Percentiles rank a stretch among this genome's conserved stretches.
These are phyloP conservation scores for Debaryomycetaceae sp. DNA, from an alignment of 1,139 yeast genomes.

Conservation along the genomic window DNA sequence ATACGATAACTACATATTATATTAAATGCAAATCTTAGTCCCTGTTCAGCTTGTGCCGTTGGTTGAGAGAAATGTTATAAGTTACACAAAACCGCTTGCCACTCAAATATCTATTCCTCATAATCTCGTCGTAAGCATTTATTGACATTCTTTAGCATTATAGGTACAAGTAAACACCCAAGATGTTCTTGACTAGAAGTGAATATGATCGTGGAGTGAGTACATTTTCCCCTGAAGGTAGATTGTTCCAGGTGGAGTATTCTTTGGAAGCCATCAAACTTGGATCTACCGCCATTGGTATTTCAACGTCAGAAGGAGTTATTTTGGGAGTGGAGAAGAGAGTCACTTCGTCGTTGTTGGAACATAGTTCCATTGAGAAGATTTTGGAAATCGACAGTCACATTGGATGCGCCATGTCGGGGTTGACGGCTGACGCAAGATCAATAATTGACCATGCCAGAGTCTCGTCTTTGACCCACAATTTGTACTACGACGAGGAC, in stretches of 20 bases:
- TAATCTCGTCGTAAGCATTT: constrained; percentile 58
- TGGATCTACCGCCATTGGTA: constrained; percentile 97
- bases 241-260: constrained; percentile 97
- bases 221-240: constrained; percentile 98
- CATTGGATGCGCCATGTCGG: constrained; percentile 98
- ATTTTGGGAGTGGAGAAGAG: constrained; percentile 95
- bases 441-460: constrained; percentile 99
- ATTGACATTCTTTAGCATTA: constrained; percentile 35
- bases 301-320: constrained; percentile 95
- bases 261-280: constrained; percentile 95
- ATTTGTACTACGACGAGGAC: constrained; percentile 86
- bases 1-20: not conserved
- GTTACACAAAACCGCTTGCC: constrained; percentile 3
- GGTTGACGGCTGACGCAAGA: constrained; percentile 97
- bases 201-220: constrained; percentile 99
- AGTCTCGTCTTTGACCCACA: constrained; percentile 84
- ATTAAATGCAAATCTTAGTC: not conserved
- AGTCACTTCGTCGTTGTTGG: constrained; percentile 88
- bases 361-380: constrained; percentile 91
- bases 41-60: not conserved
- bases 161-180: not conserved
- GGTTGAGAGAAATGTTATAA: not conserved
- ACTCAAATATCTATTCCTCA: not conserved
- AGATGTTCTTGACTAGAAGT: constrained; percentile 95
- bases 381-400: constrained; percentile 92